Evolutionary conservation across 192 early-diverging fungal species (phyloP).

Genomic region (Backusella psychrophila): DNA sequence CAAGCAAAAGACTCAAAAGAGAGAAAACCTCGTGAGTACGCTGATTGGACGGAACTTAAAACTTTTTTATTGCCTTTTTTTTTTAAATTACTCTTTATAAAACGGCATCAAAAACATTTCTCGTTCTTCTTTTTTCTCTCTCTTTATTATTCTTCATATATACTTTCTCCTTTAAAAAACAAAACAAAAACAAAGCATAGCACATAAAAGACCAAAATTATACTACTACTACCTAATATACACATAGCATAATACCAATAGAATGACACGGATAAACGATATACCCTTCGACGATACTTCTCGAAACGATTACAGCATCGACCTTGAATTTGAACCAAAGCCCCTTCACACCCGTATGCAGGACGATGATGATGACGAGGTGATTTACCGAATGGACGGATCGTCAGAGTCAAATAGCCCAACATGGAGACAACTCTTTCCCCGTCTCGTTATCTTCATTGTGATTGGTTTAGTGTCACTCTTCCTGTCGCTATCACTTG

Average conservation of each 20-base stretch:
- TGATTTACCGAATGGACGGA: slow-evolving; percentile 5
- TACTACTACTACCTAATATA: neutral
- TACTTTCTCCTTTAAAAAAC: neutral
- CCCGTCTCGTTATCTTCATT: slow-evolving; percentile 22
- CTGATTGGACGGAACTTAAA: slow-evolving; percentile 8
- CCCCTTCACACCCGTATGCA: neutral
- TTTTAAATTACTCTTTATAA: neutral
- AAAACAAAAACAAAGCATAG: neutral
- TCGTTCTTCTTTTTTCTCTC: neutral
- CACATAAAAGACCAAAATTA: neutral
- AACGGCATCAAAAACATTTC: neutral
- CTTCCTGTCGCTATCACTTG: slow-evolving; percentile 11
- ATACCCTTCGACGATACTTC: neutral
- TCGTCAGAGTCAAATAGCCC: neutral
- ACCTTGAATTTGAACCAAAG: neutral
- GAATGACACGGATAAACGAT: neutral
- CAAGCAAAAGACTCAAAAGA: neutral
- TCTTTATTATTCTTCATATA: neutral
- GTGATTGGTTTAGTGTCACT: slow-evolving; percentile 21
- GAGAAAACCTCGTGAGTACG: neutral
- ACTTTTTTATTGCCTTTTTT: slow-evolving; percentile 13
- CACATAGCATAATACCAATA: neutral
- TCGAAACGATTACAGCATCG: slow-evolving; percentile 2
- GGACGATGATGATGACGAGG: neutral
- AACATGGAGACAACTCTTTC: slow-evolving; percentile 16